Conservation (phyloP, 164 flowering plant species). For the Stephania yunnanensis region DNA sequence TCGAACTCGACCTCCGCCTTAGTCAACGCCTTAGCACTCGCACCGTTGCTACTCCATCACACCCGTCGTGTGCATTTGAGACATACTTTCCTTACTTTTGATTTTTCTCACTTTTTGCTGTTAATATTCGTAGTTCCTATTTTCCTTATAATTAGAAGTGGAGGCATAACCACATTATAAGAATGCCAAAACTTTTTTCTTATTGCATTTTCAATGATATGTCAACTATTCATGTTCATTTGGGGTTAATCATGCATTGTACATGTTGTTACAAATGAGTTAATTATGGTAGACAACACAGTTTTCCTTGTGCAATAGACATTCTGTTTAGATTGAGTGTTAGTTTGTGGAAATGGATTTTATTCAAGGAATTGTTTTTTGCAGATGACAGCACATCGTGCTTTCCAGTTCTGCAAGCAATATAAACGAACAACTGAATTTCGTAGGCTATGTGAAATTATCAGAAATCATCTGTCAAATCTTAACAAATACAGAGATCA, state of each 20-base stretch:
- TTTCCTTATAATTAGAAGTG: too few relatives aligned
- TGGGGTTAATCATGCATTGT: background rate
- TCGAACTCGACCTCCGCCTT: too few relatives aligned
- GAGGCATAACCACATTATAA: background rate
- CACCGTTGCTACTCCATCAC: too few relatives aligned
- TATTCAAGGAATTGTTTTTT: background rate
- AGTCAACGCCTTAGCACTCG: too few relatives aligned
- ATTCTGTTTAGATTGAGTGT: background rate
- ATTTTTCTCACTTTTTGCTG: too few relatives aligned
- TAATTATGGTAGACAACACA: background rate
- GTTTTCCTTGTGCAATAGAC: background rate
- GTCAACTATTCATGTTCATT: background rate
- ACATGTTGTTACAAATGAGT: background rate
- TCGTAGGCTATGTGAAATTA: conserved; percentile 89
- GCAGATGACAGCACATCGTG: conserved; percentile 94
- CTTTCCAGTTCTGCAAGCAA: conserved; percentile 96
- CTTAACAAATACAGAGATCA: conserved; percentile 92
- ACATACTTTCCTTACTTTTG: background rate
- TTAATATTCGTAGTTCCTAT: too few relatives aligned
- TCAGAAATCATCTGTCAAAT: conserved; percentile 81
- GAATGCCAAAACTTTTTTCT: background rate
- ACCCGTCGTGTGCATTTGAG: background rate
- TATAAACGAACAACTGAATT: conserved; percentile 91
- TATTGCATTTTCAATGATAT: background rate
- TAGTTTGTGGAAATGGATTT: background rate